Evolutionary conservation across 2,329 filamentous ascomycete species (phyloP).

Genomic region (Fonsecaea pedrosoi): DNA sequence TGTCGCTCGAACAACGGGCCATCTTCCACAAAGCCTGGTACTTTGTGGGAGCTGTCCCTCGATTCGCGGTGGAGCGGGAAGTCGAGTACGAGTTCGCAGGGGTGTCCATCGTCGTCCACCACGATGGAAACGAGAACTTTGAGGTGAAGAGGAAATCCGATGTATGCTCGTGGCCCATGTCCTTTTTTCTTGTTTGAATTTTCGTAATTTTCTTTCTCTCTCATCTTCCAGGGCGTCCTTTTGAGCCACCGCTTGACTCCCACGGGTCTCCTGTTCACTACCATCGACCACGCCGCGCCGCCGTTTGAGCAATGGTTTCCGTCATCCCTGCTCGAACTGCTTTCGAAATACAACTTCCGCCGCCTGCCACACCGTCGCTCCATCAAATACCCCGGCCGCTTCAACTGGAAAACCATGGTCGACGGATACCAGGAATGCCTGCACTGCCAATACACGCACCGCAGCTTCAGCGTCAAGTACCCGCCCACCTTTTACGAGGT

Average conservation of each 20-base stretch:
- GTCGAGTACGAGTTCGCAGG: slow-evolving; percentile 59
- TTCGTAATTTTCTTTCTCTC: neutral
- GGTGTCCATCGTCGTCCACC: slow-evolving; percentile 24
- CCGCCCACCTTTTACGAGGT: slow-evolving; percentile 63
- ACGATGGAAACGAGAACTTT: slow-evolving; percentile 35
- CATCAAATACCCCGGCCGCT: slow-evolving; percentile 62
- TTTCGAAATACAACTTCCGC: slow-evolving; percentile 61
- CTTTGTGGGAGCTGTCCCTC: slow-evolving; percentile 60
- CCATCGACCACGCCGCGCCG: slow-evolving; percentile 57
- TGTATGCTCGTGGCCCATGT: slow-evolving; percentile 24
- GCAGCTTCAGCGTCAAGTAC: slow-evolving; percentile 62
- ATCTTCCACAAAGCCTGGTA: slow-evolving; percentile 63
- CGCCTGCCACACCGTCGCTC: slow-evolving; percentile 59
- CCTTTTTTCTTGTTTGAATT: neutral
- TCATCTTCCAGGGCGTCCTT: slow-evolving; percentile 40
- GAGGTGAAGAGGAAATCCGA: slow-evolving; percentile 34
- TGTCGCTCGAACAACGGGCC: slow-evolving; percentile 58
- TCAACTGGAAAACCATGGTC: slow-evolving; percentile 68
- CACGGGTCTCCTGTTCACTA: slow-evolving; percentile 61
- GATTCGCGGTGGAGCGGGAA: slow-evolving; percentile 52
- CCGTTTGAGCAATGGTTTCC: slow-evolving; percentile 62
- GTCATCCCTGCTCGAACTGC: slow-evolving; percentile 55
- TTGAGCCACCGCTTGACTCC: slow-evolving; percentile 54
- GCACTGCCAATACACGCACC: slow-evolving; percentile 65
- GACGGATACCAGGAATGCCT: slow-evolving; percentile 66